phyloP scores from a whole-genome alignment of 2,329 filamentous ascomycete genomes.

The Lachnellula occidentalis region DNA sequence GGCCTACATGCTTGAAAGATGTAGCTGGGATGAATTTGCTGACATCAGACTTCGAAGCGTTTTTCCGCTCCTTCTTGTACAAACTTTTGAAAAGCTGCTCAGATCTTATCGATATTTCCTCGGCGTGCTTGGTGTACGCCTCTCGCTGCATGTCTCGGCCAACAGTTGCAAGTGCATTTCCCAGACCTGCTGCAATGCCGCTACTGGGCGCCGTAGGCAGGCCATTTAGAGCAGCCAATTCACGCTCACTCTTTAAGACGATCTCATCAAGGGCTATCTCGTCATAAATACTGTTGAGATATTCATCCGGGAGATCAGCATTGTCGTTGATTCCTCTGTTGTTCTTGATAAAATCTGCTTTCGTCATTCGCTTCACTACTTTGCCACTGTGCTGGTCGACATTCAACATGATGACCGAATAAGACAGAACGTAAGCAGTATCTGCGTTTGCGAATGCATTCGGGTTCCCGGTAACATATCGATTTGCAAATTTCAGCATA shows the following conservation, averaged over 20 bases:
- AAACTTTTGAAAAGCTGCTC: conserved; percentile 90
- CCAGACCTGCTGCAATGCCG: conserved; percentile 75
- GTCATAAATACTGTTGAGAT: conserved; percentile 82
- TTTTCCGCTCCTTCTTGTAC: conserved; percentile 81
- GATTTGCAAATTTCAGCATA: conserved; percentile 97
- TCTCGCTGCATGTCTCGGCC: conserved; percentile 88
- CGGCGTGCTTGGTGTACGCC: conserved; percentile 89
- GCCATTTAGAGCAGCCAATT: conserved; percentile 78
- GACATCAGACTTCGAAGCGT: conserved; percentile 59
- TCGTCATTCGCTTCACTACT: conserved; percentile 80
- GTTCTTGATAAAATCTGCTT: conserved; percentile 98
- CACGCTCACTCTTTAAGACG: conserved; percentile 85
- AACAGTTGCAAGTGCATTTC: conserved; percentile 84
- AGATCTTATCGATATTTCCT: conserved; percentile 72
- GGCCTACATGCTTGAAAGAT: conserved; percentile 89
- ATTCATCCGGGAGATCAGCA: conserved; percentile 87
- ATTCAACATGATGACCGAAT: conserved; percentile 95
- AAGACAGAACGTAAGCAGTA: conserved; percentile 91
- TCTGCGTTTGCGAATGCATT: conserved; percentile 98
- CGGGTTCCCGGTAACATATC: conserved; percentile 90
- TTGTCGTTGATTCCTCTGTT: conserved; percentile 98
- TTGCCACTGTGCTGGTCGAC: conserved; percentile 92
- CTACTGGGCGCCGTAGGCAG: conserved; percentile 48
- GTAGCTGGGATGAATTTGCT: conserved; percentile 85
- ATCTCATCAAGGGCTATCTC: conserved; percentile 92